Evolutionary conservation across 208 protist genomes (phyloP).

Genomic region (Leptomonas pyrrhocoris): DNA sequence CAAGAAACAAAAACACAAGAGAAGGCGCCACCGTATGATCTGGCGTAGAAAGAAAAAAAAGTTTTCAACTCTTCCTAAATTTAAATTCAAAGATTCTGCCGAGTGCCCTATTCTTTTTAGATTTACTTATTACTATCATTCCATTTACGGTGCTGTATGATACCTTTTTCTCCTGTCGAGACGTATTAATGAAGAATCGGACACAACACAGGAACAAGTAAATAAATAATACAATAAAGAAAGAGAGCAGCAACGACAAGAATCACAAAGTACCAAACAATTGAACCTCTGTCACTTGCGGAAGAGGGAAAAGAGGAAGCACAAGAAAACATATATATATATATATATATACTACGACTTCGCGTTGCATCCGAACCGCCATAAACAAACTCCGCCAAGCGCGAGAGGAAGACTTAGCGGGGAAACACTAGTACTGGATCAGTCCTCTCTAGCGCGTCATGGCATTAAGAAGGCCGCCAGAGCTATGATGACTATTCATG

Average conservation of each 20-base stretch:
- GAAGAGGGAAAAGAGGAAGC: neutral
- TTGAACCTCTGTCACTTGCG: neutral
- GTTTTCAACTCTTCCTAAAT: neutral
- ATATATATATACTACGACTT: neutral
- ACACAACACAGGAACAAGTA: conserved; percentile 5
- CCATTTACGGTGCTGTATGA: neutral
- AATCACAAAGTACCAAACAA: neutral
- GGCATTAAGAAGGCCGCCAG: conserved; percentile 3
- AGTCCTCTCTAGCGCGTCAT: conserved; percentile 7
- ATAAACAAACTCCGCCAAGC: neutral
- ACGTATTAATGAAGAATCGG: neutral
- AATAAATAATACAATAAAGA: neutral
- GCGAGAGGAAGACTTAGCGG: neutral
- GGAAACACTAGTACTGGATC: neutral
- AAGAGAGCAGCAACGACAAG: neutral
- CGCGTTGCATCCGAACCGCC: neutral
- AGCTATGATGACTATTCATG: neutral
- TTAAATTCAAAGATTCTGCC: neutral
- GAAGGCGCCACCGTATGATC: neutral
- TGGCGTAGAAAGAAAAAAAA: conserved; percentile 1
- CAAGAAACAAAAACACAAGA: neutral
- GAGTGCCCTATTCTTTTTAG: neutral
- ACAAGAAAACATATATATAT: neutral
- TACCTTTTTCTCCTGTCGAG: conserved; percentile 3
- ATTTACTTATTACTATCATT: neutral